Percentiles rank a stretch among this genome's conserved stretches.
Evolutionary conservation across 768 basidiomycete species (phyloP).

Genomic region (Cystoderma amianthinum): DNA sequence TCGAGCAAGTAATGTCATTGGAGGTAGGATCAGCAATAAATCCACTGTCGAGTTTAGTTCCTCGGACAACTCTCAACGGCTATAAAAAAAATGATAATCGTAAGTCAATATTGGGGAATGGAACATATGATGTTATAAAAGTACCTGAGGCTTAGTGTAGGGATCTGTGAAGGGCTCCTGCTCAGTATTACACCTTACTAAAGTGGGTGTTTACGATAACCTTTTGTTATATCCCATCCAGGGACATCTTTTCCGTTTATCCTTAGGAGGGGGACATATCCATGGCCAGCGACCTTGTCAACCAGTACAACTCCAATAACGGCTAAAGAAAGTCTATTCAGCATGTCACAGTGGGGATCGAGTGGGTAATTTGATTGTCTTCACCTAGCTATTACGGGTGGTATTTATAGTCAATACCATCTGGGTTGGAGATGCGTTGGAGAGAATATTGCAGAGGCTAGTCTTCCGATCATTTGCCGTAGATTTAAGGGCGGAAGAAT

Average conservation of each 20-base stretch:
- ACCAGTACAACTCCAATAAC: conserved; percentile 10
- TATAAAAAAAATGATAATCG: conserved; percentile 4
- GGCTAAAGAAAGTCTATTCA: conserved; percentile 6
- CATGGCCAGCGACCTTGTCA: conserved; percentile 21
- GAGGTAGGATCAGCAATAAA: conserved; percentile 23
- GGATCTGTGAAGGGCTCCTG: conserved; percentile 12
- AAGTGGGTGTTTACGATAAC: conserved; percentile 5
- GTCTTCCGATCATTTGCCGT: background rate
- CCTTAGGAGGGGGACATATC: conserved; percentile 25
- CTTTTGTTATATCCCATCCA: conserved; percentile 27
- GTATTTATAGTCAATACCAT: no score
- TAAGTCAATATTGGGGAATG: background rate
- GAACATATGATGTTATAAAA: background rate
- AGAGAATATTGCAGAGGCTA: no score
- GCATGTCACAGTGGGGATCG: no score
- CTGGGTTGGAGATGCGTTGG: no score
- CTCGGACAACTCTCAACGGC: conserved; percentile 26
- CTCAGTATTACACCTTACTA: no score
- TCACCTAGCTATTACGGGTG: no score
- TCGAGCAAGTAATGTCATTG: conserved; percentile 28
- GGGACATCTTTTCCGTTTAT: conserved; percentile 22
- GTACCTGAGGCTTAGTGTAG: conserved; percentile 24
- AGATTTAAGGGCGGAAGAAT: background rate
- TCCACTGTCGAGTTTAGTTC: conserved; percentile 27
- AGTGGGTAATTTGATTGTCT: no score